These are phyloP conservation scores for Fraxinus paxiana DNA, from an alignment of 305 asterid species.

Conservation along the genomic window DNA sequence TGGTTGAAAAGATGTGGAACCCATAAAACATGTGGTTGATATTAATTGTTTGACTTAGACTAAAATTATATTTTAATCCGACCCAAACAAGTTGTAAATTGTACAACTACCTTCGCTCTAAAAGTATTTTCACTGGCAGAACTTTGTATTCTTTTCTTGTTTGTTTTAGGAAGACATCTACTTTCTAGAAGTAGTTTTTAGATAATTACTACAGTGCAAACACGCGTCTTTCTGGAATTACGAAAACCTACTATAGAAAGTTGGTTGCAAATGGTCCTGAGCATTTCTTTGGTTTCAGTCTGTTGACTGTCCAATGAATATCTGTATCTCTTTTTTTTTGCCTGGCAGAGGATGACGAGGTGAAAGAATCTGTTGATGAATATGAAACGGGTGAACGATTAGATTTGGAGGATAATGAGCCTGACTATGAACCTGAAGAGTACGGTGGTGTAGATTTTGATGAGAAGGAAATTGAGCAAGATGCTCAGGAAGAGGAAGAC, in stretches of 20 bases:
- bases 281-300: slow-evolving; percentile 24
- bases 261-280: slow-evolving; percentile 23
- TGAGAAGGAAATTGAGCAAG: slow-evolving; percentile 74
- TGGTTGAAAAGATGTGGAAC: too few relatives aligned
- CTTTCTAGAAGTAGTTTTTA: background rate
- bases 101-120: background rate
- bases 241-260: slow-evolving; percentile 9
- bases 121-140: slow-evolving; percentile 3
- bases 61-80: too few relatives aligned
- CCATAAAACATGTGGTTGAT: too few relatives aligned
- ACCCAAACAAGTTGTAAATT: background rate
- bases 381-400: slow-evolving; percentile 77
- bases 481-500: slow-evolving; percentile 53
- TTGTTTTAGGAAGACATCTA: background rate
- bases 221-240: background rate
- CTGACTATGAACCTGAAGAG: slow-evolving; percentile 90
- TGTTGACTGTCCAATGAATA: slow-evolving; percentile 34
- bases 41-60: too few relatives aligned
- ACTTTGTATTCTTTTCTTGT: slow-evolving; percentile 2
- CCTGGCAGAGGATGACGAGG: slow-evolving; percentile 58
- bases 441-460: slow-evolving; percentile 69
- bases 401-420: slow-evolving; percentile 93
- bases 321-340: slow-evolving; percentile 22
- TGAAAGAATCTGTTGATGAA: slow-evolving; percentile 63
- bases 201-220: background rate